Evolutionary conservation across 2,329 filamentous ascomycete genomes (phyloP).

Genomic region (Aspergillus latus): DNA sequence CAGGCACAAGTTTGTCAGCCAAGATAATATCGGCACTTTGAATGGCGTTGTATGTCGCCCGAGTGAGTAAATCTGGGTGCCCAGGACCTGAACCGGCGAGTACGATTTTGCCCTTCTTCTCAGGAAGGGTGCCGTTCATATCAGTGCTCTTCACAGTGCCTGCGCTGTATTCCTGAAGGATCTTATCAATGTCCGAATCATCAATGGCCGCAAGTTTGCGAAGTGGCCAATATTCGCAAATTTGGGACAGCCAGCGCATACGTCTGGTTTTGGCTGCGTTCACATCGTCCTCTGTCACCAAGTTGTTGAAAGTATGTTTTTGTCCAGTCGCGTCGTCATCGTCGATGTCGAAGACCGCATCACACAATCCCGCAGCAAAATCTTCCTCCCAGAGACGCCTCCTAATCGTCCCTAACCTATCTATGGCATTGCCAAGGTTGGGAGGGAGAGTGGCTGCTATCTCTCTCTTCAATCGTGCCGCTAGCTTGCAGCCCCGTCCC

Average conservation of each 20-base stretch:
- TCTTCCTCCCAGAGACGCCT: constrained; percentile 73
- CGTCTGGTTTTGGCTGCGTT: constrained; percentile 74
- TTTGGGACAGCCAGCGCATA: constrained; percentile 90
- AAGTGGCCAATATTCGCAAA: constrained; percentile 98
- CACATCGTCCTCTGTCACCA: constrained; percentile 71
- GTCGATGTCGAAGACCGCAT: constrained; percentile 46
- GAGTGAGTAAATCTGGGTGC: constrained; percentile 86
- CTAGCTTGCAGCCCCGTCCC: constrained; percentile 89
- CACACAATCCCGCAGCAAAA: constrained; percentile 51
- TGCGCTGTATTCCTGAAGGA: constrained; percentile 69
- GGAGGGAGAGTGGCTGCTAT: constrained; percentile 76
- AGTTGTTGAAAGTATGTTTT: constrained; percentile 76
- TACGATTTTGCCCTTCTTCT: constrained; percentile 67
- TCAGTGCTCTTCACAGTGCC: constrained; percentile 26
- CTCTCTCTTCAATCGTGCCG: constrained; percentile 83
- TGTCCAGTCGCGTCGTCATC: constrained; percentile 58
- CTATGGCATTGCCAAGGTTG: constrained; percentile 73
- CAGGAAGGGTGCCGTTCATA: constrained; percentile 13
- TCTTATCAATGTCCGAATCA: constrained; percentile 72
- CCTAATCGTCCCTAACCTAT: constrained; percentile 71
- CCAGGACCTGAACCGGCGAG: constrained; percentile 91
- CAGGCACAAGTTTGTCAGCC: constrained; percentile 61
- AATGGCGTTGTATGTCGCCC: constrained; percentile 52
- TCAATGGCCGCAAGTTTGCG: constrained; percentile 75
- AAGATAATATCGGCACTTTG: constrained; percentile 50